Percentiles rank a stretch among this genome's conserved stretches.
phyloP scores from a whole-genome alignment of 352 stramenopile species.

The Lagenidium giganteum region DNA sequence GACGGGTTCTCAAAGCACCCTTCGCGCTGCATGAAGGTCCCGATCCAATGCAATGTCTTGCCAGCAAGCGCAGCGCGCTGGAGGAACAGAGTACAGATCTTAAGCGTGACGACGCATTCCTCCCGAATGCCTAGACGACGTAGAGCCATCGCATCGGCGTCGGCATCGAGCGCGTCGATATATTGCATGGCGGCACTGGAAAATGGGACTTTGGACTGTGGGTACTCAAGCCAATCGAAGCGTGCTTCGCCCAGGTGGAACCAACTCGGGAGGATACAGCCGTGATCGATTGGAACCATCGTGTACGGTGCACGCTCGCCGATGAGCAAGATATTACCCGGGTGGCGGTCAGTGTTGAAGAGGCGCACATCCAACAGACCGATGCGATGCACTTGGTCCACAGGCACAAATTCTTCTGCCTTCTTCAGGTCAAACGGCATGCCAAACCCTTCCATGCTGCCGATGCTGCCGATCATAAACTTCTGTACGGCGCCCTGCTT shows the following conservation, averaged over 20 bases:
- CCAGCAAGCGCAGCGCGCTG: slow-evolving; percentile 41
- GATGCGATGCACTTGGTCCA: slow-evolving; percentile 82
- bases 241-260: slow-evolving; percentile 73
- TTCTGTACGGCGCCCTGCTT: slow-evolving; percentile 76
- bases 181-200: slow-evolving; percentile 37
- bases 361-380: slow-evolving; percentile 75
- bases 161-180: slow-evolving; percentile 44
- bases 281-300: slow-evolving; percentile 75
- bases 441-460: slow-evolving; percentile 79
- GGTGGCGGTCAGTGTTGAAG: slow-evolving; percentile 85
- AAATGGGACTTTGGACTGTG: slow-evolving; percentile 58
- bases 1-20: slow-evolving; percentile 70
- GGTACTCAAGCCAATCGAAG: slow-evolving; percentile 82
- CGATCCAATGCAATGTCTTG: slow-evolving; percentile 62
- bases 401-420: slow-evolving; percentile 51
- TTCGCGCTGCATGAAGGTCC: slow-evolving; percentile 56
- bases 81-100: slow-evolving; percentile 73
- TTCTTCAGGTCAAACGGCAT: slow-evolving; percentile 65
- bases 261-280: slow-evolving; percentile 75
- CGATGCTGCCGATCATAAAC: slow-evolving; percentile 75
- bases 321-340: slow-evolving; percentile 77
- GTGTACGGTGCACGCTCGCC: slow-evolving; percentile 72
- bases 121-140: slow-evolving; percentile 59
- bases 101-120: slow-evolving; percentile 65
- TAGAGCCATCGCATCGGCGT: slow-evolving; percentile 41